These are phyloP conservation scores for Senecio squalidus DNA, from an alignment of 140 eudicot genomes.

Conservation along the genomic window DNA sequence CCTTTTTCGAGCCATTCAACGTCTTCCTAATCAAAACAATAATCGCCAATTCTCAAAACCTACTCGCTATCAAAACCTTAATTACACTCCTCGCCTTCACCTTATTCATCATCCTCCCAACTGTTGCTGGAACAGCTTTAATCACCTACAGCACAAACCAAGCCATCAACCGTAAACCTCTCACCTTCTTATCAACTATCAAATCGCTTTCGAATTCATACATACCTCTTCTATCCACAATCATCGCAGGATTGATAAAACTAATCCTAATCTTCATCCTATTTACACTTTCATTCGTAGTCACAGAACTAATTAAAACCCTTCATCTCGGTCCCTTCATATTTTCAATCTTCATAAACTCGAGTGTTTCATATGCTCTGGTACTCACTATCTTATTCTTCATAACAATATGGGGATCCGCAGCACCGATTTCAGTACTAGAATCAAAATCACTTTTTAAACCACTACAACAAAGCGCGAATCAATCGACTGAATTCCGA, in stretches of 20 bases:
- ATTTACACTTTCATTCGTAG: not conserved
- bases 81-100: not conserved
- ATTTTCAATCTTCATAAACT: not conserved
- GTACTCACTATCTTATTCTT: not conserved
- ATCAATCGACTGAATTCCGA: conserved; percentile 5
- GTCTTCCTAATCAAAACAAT: conserved; percentile 2
- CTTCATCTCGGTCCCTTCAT: not conserved
- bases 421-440: not conserved
- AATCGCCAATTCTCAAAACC: too few relatives aligned
- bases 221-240: conserved; percentile 13
- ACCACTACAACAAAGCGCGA: conserved; percentile 8
- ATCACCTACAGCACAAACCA: conserved; percentile 17
- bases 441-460: conserved; percentile 12
- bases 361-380: not conserved
- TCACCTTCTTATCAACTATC: conserved; percentile 11
- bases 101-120: not conserved
- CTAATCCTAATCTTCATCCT: not conserved
- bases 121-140: not conserved
- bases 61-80: not conserved
- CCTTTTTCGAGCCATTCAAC: not conserved
- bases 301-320: conserved; percentile 1
- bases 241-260: not conserved
- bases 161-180: not conserved
- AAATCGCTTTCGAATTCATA: not conserved
- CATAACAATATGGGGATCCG: conserved; percentile 7